These are phyloP conservation scores for Vicia faba DNA, from an alignment of 306 rosid genomes.

Conservation along the genomic window DNA sequence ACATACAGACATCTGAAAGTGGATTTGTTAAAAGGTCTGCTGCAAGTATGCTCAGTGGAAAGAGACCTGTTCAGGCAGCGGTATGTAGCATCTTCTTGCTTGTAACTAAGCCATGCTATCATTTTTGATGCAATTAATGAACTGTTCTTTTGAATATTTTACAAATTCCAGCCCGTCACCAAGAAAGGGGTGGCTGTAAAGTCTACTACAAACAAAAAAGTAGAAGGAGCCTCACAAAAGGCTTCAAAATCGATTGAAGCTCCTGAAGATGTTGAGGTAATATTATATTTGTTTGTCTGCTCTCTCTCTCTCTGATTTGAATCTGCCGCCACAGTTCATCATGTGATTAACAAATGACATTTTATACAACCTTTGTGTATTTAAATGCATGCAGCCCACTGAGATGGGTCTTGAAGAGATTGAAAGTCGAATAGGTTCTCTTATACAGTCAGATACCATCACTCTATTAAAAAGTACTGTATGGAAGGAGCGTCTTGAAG, in stretches of 20 bases:
- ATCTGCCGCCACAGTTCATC: slow-evolving; percentile 12
- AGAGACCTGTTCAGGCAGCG: slow-evolving; percentile 81
- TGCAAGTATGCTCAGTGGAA: slow-evolving; percentile 99
- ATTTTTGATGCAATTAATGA: slow-evolving; percentile 20
- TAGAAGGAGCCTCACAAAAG: slow-evolving; percentile 76
- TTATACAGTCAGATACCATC: slow-evolving; percentile 73
- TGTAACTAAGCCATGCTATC: slow-evolving; percentile 22
- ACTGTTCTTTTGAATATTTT: slow-evolving; percentile 34
- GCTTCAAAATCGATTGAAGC: slow-evolving; percentile 60
- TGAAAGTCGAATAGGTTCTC: slow-evolving; percentile 85
- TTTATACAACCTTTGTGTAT: slow-evolving; percentile 19
- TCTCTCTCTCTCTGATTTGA: slow-evolving; percentile 30
- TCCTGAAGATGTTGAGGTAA: slow-evolving; percentile 96
- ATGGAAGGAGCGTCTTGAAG: slow-evolving; percentile 99
- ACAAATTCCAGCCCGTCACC: slow-evolving; percentile 52
- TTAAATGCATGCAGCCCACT: slow-evolving; percentile 61
- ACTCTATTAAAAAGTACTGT: slow-evolving; percentile 78
- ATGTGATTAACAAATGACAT: not conserved
- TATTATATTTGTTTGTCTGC: not conserved
- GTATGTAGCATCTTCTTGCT: slow-evolving; percentile 53
- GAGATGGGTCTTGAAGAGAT: slow-evolving; percentile 99
- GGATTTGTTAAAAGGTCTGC: slow-evolving; percentile 81
- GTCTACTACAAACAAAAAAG: slow-evolving; percentile 63
- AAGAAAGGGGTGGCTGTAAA: slow-evolving; percentile 74
- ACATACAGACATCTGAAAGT: slow-evolving; percentile 64